phyloP scores from a whole-genome alignment of 306 rosid species.

The Herpetospermum pedunculosum region DNA sequence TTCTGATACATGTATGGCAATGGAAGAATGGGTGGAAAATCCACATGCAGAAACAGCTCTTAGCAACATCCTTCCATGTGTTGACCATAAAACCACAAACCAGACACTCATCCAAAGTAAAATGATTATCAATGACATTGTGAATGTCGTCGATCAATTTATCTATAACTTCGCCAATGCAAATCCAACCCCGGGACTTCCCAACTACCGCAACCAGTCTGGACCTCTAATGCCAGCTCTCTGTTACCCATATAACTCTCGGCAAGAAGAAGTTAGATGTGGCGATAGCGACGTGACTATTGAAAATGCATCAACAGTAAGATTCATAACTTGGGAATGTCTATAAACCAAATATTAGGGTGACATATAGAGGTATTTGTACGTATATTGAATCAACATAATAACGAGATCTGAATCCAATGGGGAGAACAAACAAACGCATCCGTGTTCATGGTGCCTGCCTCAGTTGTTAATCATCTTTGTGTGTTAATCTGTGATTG shows the following conservation, averaged over 20 bases:
- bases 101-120: conserved; percentile 73
- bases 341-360: not conserved
- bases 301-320: conserved; percentile 59
- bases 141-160: conserved; percentile 50
- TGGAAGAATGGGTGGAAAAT: conserved; percentile 89
- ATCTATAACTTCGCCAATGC: conserved; percentile 55
- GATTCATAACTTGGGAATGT: not conserved
- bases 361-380: not conserved
- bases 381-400: not conserved
- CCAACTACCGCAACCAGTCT: conserved; percentile 58
- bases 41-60: conserved; percentile 89
- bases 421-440: not conserved
- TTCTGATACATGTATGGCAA: conserved; percentile 79
- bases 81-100: conserved; percentile 73
- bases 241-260: conserved; percentile 69
- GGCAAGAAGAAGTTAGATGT: conserved; percentile 38
- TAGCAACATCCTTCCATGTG: conserved; percentile 83
- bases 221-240: conserved; percentile 79
- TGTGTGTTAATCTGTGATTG: too few species aligned
- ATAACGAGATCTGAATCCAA: not conserved
- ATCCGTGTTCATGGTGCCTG: not conserved
- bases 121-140: conserved; percentile 49
- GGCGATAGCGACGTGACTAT: conserved; percentile 64
- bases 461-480: not conserved
- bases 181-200: conserved; percentile 21